Conservation (phyloP, 768 basidiomycete species). For the Suillus placidus region DNA sequence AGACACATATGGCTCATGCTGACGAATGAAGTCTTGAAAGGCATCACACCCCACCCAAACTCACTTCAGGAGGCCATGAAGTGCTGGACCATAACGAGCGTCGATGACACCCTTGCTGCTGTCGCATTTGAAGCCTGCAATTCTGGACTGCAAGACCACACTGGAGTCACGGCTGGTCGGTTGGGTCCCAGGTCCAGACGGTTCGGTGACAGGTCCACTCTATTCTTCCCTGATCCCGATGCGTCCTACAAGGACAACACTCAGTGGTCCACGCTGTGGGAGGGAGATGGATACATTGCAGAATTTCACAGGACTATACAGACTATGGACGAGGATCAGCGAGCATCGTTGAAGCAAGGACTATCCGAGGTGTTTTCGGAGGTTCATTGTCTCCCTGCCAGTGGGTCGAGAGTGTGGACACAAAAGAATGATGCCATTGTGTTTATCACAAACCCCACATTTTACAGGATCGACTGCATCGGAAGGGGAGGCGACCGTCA, state of each 20-base stretch:
- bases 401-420: not conserved
- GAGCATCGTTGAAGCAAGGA: not conserved
- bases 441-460: slow-evolving; percentile 10
- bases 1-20: not conserved
- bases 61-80: too few species aligned
- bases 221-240: too few species aligned
- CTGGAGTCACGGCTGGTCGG: too few species aligned
- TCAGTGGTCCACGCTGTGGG: too few species aligned
- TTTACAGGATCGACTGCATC: not conserved
- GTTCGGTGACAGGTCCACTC: too few species aligned
- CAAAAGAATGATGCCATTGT: not conserved
- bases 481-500: not conserved
- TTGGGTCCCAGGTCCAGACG: too few species aligned
- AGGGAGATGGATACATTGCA: slow-evolving; percentile 12
- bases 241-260: too few species aligned
- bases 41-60: too few species aligned
- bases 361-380: slow-evolving; percentile 9
- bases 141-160: too few species aligned
- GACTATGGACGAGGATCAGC: not conserved
- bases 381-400: slow-evolving; percentile 14
- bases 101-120: too few species aligned
- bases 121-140: too few species aligned
- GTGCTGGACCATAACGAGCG: too few species aligned
- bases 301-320: slow-evolving; percentile 5
- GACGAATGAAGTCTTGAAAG: not conserved